Conservation (phyloP, 2,329 filamentous ascomycete species). For the Juglanconis sp. region DNA sequence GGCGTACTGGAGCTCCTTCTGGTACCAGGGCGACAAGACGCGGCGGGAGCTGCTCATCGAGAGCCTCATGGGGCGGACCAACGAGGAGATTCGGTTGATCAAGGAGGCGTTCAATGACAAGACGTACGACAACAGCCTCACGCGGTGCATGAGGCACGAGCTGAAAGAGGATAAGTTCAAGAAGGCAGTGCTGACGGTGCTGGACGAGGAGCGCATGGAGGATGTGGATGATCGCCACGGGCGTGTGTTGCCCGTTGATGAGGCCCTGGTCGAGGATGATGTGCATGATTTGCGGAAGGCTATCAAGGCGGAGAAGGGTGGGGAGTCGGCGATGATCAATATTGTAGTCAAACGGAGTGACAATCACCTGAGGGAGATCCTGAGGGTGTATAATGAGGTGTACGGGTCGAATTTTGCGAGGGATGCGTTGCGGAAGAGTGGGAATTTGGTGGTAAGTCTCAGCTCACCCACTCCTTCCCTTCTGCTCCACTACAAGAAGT, state of each 20-base stretch:
- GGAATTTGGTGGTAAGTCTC: conserved; percentile 78
- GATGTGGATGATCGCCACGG: conserved; percentile 72
- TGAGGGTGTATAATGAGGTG: conserved; percentile 70
- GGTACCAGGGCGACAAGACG: conserved; percentile 86
- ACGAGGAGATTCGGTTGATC: conserved; percentile 82
- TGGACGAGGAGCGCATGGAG: conserved; percentile 82
- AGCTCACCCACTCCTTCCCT: background rate
- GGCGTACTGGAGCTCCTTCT: conserved; percentile 97
- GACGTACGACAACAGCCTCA: conserved; percentile 79
- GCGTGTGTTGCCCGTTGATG: conserved; percentile 53
- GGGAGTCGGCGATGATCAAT: conserved; percentile 82
- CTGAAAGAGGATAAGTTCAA: conserved; percentile 96
- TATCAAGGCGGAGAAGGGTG: conserved; percentile 72
- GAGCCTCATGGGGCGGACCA: conserved; percentile 82
- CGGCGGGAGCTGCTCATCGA: conserved; percentile 90
- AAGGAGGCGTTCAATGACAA: conserved; percentile 88
- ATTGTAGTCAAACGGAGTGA: conserved; percentile 82
- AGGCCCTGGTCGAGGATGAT: conserved; percentile 64
- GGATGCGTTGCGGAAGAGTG: conserved; percentile 82
- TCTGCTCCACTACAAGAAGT: background rate
- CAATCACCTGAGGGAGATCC: conserved; percentile 73
- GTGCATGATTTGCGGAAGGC: conserved; percentile 66
- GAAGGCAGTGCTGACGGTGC: conserved; percentile 74
- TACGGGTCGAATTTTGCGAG: conserved; percentile 81
- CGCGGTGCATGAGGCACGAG: conserved; percentile 85